Evolutionary conservation across 306 rosid species (phyloP), one percentile per base, ranked within the genome.

Genomic region (Herpetospermum pedunculosum): DNA sequence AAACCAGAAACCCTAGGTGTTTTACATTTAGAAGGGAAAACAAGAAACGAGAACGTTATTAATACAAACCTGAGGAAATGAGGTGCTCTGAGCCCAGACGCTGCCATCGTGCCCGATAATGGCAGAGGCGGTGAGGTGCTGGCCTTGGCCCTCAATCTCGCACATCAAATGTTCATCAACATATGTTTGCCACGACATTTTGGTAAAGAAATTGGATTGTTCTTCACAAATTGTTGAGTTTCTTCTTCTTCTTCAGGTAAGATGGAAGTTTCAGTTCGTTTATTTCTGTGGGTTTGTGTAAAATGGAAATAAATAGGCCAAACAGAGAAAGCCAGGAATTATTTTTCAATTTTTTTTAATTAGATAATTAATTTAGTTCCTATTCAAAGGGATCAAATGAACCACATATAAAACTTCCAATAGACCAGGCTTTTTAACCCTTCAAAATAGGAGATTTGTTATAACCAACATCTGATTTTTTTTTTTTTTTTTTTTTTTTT

Each of bases 81-180:
- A 34, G 74, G 96, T 3, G 77, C 97, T 92, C 81, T 92, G 95
- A 41, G 98, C 98, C 98, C 98, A 92, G 9, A 89, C 74, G 41
- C 96, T 84, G 65, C 96, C 96, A 40, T 92, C 98, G 52, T 70
- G 92, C 48, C 97, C 96, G 47, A 91, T 4, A 46, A 92, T 90
- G 80, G 98, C 97, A n/a, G 98, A 70, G 44, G 97, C 83, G 12
- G 86, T 0, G 82, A 92, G 98, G 49, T 83, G 87, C 23, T 90
- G 89, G 44, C 96, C 96, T 16, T 90, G 89, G 34, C 96, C 96
- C 28, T 93, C 98, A 14, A 87, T 85, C 65, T 92, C 98, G 77
- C 98, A 92, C 97, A 92, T 88, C 97, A 92, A 83, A 76, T 92
- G 98, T 0, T 92, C 98, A 72, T 92, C 98, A 1, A 92, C 98